These are phyloP conservation scores for Coix lacrymajobi DNA, from an alignment of 176 grass and related monocot genomes.

Conservation along the genomic window DNA sequence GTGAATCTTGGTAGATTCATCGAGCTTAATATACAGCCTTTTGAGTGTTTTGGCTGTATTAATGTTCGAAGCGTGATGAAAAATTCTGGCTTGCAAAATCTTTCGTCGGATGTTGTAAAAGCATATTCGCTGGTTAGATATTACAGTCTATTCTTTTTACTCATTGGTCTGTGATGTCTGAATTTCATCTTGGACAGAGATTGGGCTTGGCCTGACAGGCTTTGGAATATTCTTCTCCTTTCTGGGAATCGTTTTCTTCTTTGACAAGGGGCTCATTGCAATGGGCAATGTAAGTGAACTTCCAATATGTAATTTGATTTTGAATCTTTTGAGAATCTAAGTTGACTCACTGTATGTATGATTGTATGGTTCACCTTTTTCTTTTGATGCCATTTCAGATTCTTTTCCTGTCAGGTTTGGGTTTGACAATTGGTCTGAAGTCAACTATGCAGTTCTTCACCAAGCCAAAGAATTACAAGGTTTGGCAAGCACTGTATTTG, in stretches of 20 bases:
- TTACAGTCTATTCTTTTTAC: conserved; percentile 14
- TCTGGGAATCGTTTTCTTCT: conserved; percentile 90
- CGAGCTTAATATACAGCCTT: background rate
- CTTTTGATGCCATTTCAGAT: conserved; percentile 49
- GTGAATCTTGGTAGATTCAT: background rate
- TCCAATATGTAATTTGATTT: background rate
- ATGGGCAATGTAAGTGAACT: conserved; percentile 86
- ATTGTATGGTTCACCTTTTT: conserved; percentile 27
- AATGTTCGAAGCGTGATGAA: background rate
- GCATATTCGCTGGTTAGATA: background rate
- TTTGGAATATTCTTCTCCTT: conserved; percentile 98
- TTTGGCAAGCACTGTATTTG: conserved; percentile 5
- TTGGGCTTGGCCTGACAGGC: conserved; percentile 86
- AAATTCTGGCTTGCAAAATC: background rate
- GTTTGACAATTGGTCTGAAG: conserved; percentile 93
- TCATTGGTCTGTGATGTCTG: conserved; percentile 6
- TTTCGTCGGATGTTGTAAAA: background rate
- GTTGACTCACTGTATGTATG: conserved; percentile 17
- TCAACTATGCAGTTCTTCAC: conserved; percentile 99
- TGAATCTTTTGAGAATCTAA: background rate
- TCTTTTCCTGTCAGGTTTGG: conserved; percentile 92
- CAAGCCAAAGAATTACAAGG: conserved; percentile 98
- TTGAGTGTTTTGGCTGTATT: background rate
- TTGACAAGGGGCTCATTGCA: conserved; percentile 88
- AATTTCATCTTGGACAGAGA: conserved; percentile 52